Evolutionary conservation across 345 rosid species (phyloP).

Genomic region (Populus pruinosa): DNA sequence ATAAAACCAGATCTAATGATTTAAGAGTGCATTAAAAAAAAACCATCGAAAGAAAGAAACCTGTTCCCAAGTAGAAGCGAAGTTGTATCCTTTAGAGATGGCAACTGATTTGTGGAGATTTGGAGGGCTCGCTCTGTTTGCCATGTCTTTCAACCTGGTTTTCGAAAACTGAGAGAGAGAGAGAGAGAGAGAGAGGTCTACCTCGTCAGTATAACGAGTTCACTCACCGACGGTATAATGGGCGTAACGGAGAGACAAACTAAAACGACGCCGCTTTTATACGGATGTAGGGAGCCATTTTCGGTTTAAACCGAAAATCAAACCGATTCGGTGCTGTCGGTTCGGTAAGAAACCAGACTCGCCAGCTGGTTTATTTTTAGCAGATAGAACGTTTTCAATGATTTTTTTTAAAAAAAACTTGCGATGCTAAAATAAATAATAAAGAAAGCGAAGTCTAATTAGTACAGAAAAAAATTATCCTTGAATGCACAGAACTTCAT

Average conservation of each 20-base stretch:
- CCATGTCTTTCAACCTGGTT: conserved; percentile 27
- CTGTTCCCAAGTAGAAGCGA: conserved; percentile 97
- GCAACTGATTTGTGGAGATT: conserved; percentile 72
- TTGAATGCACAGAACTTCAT: no score
- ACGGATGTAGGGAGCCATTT: not conserved
- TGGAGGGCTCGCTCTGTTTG: conserved; percentile 46
- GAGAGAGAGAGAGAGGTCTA: not conserved
- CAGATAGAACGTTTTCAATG: no score
- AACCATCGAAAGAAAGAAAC: conserved; percentile 29
- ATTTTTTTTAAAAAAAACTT: no score
- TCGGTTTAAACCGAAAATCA: not conserved
- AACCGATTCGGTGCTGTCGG: not conserved
- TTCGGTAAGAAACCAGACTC: not conserved
- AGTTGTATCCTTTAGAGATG: conserved; percentile 88
- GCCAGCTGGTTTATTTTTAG: not conserved
- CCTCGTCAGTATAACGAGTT: not conserved
- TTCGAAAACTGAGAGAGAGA: not conserved
- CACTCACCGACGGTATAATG: not conserved
- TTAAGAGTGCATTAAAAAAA: not conserved
- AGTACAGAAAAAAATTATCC: no score
- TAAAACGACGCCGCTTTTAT: no score
- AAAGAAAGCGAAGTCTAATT: no score
- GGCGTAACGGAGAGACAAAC: not conserved
- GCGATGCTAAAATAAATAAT: no score
- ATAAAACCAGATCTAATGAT: conserved; percentile 1